Evolutionary conservation across 2,329 filamentous ascomycete genomes (phyloP).

Genomic region (Ophiostoma montium): DNA sequence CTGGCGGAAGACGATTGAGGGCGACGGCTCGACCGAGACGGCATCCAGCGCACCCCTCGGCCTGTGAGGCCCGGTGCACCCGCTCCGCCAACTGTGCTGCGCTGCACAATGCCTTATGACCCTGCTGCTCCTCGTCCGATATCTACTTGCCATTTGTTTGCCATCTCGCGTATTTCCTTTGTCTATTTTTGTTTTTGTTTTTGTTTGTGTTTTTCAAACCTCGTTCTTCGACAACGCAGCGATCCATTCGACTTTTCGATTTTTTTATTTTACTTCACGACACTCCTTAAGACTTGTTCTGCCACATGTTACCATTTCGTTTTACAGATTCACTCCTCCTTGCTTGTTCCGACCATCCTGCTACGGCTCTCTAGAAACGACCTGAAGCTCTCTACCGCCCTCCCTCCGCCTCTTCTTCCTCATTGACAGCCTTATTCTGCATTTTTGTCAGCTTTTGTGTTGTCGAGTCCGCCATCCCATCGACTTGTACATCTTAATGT

Average conservation of each 20-base stretch:
- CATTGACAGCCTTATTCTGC: neutral
- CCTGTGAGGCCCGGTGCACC: neutral
- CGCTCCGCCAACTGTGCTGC: constrained; percentile 2
- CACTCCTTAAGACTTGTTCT: constrained; percentile 4
- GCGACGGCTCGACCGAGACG: constrained; percentile 58
- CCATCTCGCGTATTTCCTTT: neutral
- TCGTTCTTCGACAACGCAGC: constrained; percentile 7
- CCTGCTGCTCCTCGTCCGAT: constrained; percentile 7
- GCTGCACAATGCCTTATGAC: constrained; percentile 21
- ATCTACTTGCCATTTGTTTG: neutral
- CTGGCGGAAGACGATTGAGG: constrained; percentile 93
- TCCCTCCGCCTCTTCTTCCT: neutral
- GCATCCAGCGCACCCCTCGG: constrained; percentile 31
- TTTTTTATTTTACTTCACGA: constrained; percentile 4
- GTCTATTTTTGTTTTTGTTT: neutral
- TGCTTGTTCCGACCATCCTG: neutral
- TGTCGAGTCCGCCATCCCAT: neutral
- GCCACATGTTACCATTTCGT: neutral
- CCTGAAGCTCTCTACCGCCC: neutral
- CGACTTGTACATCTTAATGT: constrained; percentile 7
- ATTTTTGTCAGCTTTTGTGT: neutral
- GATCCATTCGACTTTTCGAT: constrained; percentile 1
- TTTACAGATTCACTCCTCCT: neutral
- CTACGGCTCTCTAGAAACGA: constrained; percentile 9
- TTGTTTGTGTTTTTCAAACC: neutral